Base-by-base conservation (phyloP, 2,329 filamentous ascomycete genomes). In the Alternaria sp. region DNA sequence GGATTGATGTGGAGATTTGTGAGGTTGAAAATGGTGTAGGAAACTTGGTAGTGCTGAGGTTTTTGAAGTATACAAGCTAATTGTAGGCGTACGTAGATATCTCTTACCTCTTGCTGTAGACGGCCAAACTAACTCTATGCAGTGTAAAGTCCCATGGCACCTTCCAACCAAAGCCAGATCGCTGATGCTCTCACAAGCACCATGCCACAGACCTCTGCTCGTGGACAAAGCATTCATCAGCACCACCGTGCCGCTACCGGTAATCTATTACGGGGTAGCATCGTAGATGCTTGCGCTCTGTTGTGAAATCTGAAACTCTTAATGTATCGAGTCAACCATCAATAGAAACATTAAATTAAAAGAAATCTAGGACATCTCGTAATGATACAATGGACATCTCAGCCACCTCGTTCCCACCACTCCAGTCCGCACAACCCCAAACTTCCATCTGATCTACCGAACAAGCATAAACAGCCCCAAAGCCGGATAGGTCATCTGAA, bases 391-490 rank as follows among this genome's bases (percentile, higher is more conserved):
- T 13, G 1, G 7, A 48, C 44, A 48, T 34, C 44, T 5, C 21
- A 23, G 13, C 2, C 10, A 11, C 37, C 37, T 21, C 37, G 5
- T 23, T 13, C 8, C 17, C 37, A 23, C 37, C 37, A 40, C 1
- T 21, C 37, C 17, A 11, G 17, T 17, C 17, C 17, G 17, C 2
- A 21, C 1, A 5, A 10, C 28, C 26, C 2, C 0, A 23, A 39
- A 4, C 3, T 0, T 33, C 28, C 23, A 3, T 33, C 28, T 13
- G 2, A 26, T 42, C 8, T 42, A 65, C 7, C 21, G 41, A 8
- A 49, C 41, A n/a, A 63, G 50, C 53, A 73, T 57, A 31, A 73
- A 74, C 33, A 74, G 50, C 5, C 71, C 68, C 8, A 70, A 31
- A 2, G 67, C 58, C 23, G 68, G 71, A 5, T 42, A 53, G 0